Conservation (phyloP, 305 asterid genomes). For the Ilex paraguariensis region DNA sequence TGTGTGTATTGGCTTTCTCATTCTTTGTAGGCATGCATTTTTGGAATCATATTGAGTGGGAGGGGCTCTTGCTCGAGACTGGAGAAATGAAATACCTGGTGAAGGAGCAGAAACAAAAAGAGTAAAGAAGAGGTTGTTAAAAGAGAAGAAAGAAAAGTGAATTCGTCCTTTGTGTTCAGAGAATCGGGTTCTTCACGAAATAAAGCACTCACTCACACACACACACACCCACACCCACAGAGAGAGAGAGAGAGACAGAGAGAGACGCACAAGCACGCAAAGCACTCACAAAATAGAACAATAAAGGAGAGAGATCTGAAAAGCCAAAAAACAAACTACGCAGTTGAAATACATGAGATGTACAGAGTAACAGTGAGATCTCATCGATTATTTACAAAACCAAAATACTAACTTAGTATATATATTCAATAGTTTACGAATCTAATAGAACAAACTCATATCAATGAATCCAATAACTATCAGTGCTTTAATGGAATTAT, state of each 20-base stretch:
- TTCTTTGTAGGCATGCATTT: neutral
- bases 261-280: conserved; percentile 12
- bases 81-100: conserved; percentile 1
- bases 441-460: too few species aligned
- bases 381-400: too few species aligned
- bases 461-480: neutral
- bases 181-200: conserved; percentile 51
- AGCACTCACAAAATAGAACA: conserved; percentile 5
- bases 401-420: too few species aligned
- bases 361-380: too few species aligned
- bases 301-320: conserved; percentile 5
- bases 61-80: neutral
- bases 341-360: too few species aligned
- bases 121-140: conserved; percentile 7
- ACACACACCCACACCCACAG: neutral
- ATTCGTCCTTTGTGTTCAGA: conserved; percentile 31
- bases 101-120: conserved; percentile 5
- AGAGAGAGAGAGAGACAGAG: conserved; percentile 5
- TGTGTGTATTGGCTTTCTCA: neutral
- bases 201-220: conserved; percentile 19
- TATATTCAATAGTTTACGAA: too few species aligned
- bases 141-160: conserved; percentile 28
- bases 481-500: neutral
- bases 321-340: conserved; percentile 1
- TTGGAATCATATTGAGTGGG: neutral